Conservation (phyloP, 768 basidiomycete species). For the Chiua virens region DNA sequence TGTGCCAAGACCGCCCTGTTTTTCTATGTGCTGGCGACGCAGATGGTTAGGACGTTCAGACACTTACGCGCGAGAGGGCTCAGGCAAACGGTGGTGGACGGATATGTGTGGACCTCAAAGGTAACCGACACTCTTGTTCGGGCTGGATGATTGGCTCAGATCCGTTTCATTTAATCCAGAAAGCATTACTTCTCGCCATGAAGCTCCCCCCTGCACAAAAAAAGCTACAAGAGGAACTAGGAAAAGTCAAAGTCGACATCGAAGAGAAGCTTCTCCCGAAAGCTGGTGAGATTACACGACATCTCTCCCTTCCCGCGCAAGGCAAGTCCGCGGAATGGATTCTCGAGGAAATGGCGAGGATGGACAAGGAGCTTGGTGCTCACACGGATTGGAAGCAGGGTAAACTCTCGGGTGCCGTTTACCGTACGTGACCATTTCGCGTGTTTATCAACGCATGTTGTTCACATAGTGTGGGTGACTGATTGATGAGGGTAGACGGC, state of each 20-base stretch:
- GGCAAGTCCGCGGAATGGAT: slow-evolving; percentile 76
- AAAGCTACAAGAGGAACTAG: slow-evolving; percentile 64
- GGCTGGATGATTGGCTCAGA: not conserved
- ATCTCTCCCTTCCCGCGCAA: slow-evolving; percentile 62
- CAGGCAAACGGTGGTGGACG: slow-evolving; percentile 22
- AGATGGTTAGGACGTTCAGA: slow-evolving; percentile 28
- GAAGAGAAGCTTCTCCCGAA: slow-evolving; percentile 67
- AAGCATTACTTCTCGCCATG: slow-evolving; percentile 54
- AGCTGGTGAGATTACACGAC: slow-evolving; percentile 58
- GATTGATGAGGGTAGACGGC: slow-evolving; percentile 55
- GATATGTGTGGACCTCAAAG: slow-evolving; percentile 29
- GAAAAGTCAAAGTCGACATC: slow-evolving; percentile 61
- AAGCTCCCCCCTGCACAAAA: slow-evolving; percentile 58
- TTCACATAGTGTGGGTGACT: not conserved
- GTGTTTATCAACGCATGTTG: no score
- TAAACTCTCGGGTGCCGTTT: slow-evolving; percentile 82
- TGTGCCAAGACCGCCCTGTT: slow-evolving; percentile 35
- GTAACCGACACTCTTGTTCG: slow-evolving; percentile 1
- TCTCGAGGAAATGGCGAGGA: slow-evolving; percentile 71
- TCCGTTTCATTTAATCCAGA: slow-evolving; percentile 35
- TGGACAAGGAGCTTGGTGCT: slow-evolving; percentile 59
- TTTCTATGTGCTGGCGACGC: slow-evolving; percentile 31
- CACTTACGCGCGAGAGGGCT: slow-evolving; percentile 41
- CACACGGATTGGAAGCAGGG: slow-evolving; percentile 63
- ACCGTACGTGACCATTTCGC: slow-evolving; percentile 54